Evolutionary conservation across 305 asterid genomes (phyloP), one percentile per base, ranked within the genome.

Genomic region (Fraxinus ornus): DNA sequence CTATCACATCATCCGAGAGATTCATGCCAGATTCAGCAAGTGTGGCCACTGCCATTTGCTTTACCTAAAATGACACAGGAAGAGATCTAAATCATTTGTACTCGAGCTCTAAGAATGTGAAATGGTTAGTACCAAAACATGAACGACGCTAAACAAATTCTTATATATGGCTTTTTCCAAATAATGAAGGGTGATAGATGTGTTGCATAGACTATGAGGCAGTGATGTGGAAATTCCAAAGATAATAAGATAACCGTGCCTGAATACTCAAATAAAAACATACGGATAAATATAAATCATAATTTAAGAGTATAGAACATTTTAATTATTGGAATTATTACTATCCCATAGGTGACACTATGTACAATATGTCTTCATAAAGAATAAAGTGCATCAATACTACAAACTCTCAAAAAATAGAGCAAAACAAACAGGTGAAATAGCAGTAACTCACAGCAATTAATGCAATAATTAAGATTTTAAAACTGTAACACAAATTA

Each of bases 11-110:
- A 83, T 90, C 93, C 0, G 90, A 86, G 76, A 90, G 90, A 79
- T 88, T 87, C 90, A 90, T 90, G 12, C 93, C 91, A 75, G 93
- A 86, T 82, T 90, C 93, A 75, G 93, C 90, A 66, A 90, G 88
- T 4, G 93, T 90, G 75, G 91, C 91, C 70, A 89, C 92, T 60
- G 87, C 90, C 93, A 90, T 90, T 84, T 88, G 91, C 86, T 90
- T 90, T 75, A 90, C 93, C 93, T 90, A 72, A 70, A 86, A 70
- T 75, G 22, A 80, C 8, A 79, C 21, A 44, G 41, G 41, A 71
- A 80, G 39, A 81, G 21, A 36, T 81, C 75, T 64, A 36, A 76
- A 77, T 81, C 81, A 52, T 62, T 66, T 0, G 13, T 21, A 22
- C 4, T 8, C 32, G 7, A 22, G 71, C 71, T 22, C 3, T 6